Base-by-base conservation (phyloP, 352 stramenopile genomes). In the Phytophthora crassamura region DNA sequence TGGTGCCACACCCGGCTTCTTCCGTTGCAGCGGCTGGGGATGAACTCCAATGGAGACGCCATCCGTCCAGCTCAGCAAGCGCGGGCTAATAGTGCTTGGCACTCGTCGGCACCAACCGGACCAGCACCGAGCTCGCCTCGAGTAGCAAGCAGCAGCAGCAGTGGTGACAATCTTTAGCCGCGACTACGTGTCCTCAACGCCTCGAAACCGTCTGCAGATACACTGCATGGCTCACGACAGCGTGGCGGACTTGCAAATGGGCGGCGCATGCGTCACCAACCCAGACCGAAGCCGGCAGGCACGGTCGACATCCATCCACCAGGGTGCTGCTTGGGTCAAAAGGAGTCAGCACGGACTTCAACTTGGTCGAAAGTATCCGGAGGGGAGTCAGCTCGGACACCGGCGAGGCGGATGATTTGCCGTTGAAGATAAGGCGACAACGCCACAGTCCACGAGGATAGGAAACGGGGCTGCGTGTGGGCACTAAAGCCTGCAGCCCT, bases 361-460 rank as follows among this genome's bases (percentile, higher is more conserved):
- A 67, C 55, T 62, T 71, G 49, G 32, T 12, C 32, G 20, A 59
- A 42, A 64, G 57, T 59, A 68, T 72, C 64, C 43, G 59, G 58
- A 54, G 28, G 47, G 65, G 50, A 72, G 64, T 69, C 64, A 72
- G 64, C 42, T 30, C 22, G 49, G 15, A 38, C 35, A 48, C 34
- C 32, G 46, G 22, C 22, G 4, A 38, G 10, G 18, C n/a, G 28
- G n/a, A 65, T 43, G 53, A 64, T 65, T 69, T 64, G 53, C 51
- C 34, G 12, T 62, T 56, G 56, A 70, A 66, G 47, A 34, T 60
- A 57, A 43, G 34, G 56, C 30, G 34, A 56, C 45, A 42, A 25
- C 22, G 22, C 22, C 39, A 46, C 46, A 45, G 57, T 64, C 46
- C 36, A 45, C 30, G 6, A 36, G 57, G 35, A 41, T 56, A 59